Base-by-base conservation (phyloP, 495 filamentous ascomycete species). In the Rhypophila decipiens region DNA sequence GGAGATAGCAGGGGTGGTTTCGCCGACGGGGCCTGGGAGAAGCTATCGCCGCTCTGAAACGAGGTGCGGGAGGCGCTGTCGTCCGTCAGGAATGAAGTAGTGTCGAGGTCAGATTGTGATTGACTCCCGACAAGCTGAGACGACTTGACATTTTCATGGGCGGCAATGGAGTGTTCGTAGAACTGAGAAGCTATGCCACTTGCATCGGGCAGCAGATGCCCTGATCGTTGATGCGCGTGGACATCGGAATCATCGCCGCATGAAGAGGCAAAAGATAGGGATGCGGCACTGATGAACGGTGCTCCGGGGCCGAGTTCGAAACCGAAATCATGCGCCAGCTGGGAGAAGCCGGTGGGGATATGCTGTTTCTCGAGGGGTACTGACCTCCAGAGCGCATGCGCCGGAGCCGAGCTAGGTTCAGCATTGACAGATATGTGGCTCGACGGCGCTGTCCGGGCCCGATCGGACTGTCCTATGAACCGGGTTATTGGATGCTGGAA, bases 91-190 rank as follows among this genome's bases (percentile, higher is more conserved):
- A 53, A 61, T 3, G 54, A 56, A 27, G 13, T 39, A 20, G 37
- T 20, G 8, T 24, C 3, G 4, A 8, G 11, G 8, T 2, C 24
- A 18, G 44, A 29, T 5, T 35, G 36, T 20, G 22, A 19, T 33
- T 11, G 22, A 18, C 24, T 34, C 17, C 56, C 50, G 8, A 67
- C 37, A 20, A 80, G 61, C 51, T 78, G 72, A 7, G 78, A 79
- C 4, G 77, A 77, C 0, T 66, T 49, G 5, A 77, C 52, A 24
- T 74, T 65, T 49, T 84, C 74, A 51, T 90, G 81, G 4, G 83
- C 56, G 5, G 77, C 76, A 27, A 88, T 73, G 0, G 86, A 89
- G 57, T 86, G 81, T 50, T 88, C 77, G 57, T 87, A 86, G 56
- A 88, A 88, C 49, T 81, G 75, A 4, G 80, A 64, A 35, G 64